These are phyloP conservation scores for Podospora didyma DNA, from an alignment of 495 filamentous ascomycete species.

Conservation along the genomic window DNA sequence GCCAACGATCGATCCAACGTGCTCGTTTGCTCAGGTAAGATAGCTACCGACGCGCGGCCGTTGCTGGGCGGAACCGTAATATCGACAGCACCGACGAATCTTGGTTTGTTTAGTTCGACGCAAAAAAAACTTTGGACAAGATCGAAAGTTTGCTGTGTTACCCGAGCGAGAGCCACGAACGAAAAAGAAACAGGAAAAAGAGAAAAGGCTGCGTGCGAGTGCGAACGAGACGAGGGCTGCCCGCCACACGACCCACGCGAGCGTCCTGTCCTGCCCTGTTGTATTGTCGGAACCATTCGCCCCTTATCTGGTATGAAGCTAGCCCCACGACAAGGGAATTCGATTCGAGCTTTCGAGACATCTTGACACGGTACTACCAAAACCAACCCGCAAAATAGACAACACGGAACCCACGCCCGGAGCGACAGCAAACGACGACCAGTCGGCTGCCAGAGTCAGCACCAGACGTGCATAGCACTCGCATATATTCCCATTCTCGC, in stretches of 20 bases:
- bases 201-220: conserved; percentile 4
- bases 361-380: conserved; percentile 22
- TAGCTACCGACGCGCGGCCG: neutral
- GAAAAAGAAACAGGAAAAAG: neutral
- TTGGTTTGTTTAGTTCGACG: neutral
- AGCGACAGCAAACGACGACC: conserved; percentile 4
- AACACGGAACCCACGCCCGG: conserved; percentile 6
- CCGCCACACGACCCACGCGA: neutral
- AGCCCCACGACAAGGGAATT: conserved; percentile 23
- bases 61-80: neutral
- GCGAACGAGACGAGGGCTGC: no score
- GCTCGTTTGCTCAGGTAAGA: neutral
- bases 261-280: neutral
- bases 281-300: conserved; percentile 13
- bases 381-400: conserved; percentile 6
- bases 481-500: neutral
- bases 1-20: neutral
- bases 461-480: conserved; percentile 10
- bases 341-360: conserved; percentile 14
- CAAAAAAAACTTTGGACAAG: neutral
- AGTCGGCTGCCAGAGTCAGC: conserved; percentile 1
- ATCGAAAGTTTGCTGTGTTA: neutral
- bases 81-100: neutral
- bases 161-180: neutral
- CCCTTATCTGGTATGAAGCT: conserved; percentile 32